Evolutionary conservation across 2,329 filamentous ascomycete genomes (phyloP), one percentile per base, ranked within the genome.

Genomic region (Decorospora gaudefroyi): DNA sequence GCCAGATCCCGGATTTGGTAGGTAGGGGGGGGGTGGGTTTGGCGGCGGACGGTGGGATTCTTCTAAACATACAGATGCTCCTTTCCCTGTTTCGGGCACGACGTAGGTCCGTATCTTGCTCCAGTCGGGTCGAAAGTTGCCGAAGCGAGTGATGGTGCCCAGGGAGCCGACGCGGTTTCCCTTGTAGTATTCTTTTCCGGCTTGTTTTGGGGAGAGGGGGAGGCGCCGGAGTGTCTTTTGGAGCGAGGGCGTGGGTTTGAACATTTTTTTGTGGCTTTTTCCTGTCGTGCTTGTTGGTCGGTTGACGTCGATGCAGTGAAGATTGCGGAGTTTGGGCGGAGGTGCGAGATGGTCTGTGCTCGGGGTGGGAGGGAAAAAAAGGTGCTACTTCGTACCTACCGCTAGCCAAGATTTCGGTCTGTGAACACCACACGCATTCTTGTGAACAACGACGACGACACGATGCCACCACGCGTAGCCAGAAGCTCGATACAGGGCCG

Each of bases 121-220:
- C 79, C 81, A 95, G 57, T 97, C 87, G 57, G 97, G 85, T 32
- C 84, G 71, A 72, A 93, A 99, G 36, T 85, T 85, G 71, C 92
- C 93, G 68, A 84, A 82, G 69, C 88, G 87, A 41, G 88, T 91
- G 74, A 95, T 89, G 10, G 78, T 74, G 70, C 93, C 93, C 84
- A 95, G 90, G 28, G 87, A 84, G 1, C 93, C 93, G 1, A 90
- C 86, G 32, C 91, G 81, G 62, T 87, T 96, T 68, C 93, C 93
- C 79, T 97, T 97, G 83, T 99, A 99, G 82, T 86, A 99, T 59
- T 91, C 92, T 68, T 90, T 89, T 70, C 87, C 88, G 69, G 92
- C 86, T 73, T 93, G 86, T 75, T 99, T 99, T 58, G 92, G 95
- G 9, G 89, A 96, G 65, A 99, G 82, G 39, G 81, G 79, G 46